Percentiles rank a stretch among this genome's conserved stretches.
Evolutionary conservation across 805 yeast species (phyloP).

Genomic region (Ogataea trehaloabstinens): DNA sequence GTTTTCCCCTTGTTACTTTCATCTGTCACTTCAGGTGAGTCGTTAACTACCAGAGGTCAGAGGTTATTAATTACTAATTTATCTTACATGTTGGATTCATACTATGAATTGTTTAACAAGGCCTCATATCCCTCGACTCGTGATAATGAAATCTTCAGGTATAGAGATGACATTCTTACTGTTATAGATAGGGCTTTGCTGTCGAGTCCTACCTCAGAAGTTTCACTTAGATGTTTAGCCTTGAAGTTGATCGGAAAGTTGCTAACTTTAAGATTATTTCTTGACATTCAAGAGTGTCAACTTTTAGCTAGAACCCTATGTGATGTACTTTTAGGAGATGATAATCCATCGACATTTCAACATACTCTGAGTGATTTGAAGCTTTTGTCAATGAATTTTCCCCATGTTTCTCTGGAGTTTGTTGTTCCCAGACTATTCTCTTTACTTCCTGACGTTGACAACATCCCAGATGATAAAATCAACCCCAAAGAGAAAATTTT

Average conservation of each 20-base stretch:
- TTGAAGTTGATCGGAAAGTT: slow-evolving; percentile 62
- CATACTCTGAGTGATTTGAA: slow-evolving; percentile 57
- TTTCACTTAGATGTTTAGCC: slow-evolving; percentile 64
- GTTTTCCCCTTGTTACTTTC: slow-evolving; percentile 44
- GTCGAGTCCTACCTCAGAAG: slow-evolving; percentile 65
- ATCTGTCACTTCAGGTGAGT: slow-evolving; percentile 20
- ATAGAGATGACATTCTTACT: slow-evolving; percentile 67
- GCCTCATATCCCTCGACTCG: slow-evolving; percentile 6
- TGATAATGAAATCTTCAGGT: slow-evolving; percentile 39
- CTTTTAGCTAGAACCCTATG: slow-evolving; percentile 63
- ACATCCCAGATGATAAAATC: slow-evolving; percentile 2
- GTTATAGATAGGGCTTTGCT: slow-evolving; percentile 68
- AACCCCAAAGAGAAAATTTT: slow-evolving; percentile 32
- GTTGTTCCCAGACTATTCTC: slow-evolving; percentile 52
- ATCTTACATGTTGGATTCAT: slow-evolving; percentile 55
- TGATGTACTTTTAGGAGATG: slow-evolving; percentile 55
- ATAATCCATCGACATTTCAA: slow-evolving; percentile 48
- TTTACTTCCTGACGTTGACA: slow-evolving; percentile 43
- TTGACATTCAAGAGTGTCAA: slow-evolving; percentile 54
- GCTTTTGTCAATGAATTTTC: slow-evolving; percentile 38
- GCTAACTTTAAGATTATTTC: slow-evolving; percentile 46
- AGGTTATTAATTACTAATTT: slow-evolving; percentile 58
- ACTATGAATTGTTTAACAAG: slow-evolving; percentile 41
- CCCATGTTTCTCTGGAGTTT: slow-evolving; percentile 45
- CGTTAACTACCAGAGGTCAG: slow-evolving; percentile 52